A percentile compares a stretch with the other conserved stretches of the same genome.
phyloP scores from a whole-genome alignment of 2,329 filamentous ascomycete genomes.

The Raffaelea albimanens region DNA sequence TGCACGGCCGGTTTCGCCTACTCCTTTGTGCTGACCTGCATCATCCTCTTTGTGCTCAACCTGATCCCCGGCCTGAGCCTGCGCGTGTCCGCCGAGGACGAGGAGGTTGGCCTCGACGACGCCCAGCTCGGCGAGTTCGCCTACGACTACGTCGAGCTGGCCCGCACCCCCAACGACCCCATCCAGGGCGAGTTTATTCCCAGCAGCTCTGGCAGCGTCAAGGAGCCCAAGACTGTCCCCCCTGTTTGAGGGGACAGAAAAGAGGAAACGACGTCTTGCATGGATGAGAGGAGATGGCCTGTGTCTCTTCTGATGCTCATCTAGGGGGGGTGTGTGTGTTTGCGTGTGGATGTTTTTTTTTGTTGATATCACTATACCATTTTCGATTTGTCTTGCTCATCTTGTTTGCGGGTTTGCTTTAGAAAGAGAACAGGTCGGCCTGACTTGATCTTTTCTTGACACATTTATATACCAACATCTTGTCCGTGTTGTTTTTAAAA shows the following conservation, averaged over 20 bases:
- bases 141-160: conserved; percentile 71
- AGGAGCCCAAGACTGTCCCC: conserved; percentile 3
- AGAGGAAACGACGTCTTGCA: too few species aligned
- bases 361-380: background rate
- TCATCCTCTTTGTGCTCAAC: conserved; percentile 64
- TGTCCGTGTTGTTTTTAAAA: too few species aligned
- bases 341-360: background rate
- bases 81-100: conserved; percentile 56
- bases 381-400: conserved; percentile 11
- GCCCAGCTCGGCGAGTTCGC: conserved; percentile 74
- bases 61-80: conserved; percentile 61
- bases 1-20: conserved; percentile 55
- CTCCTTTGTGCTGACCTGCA: conserved; percentile 56
- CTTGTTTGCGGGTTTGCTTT: too few species aligned
- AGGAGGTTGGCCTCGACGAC: conserved; percentile 63
- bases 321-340: background rate
- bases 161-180: conserved; percentile 47
- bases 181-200: conserved; percentile 9
- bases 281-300: too few species aligned
- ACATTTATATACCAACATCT: too few species aligned
- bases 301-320: too few species aligned
- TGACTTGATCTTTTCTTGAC: too few species aligned
- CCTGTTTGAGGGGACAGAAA: background rate
- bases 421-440: too few species aligned
- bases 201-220: conserved; percentile 15